phyloP scores from a whole-genome alignment of 805 yeast genomes.

The Cyberlindnera americana region DNA sequence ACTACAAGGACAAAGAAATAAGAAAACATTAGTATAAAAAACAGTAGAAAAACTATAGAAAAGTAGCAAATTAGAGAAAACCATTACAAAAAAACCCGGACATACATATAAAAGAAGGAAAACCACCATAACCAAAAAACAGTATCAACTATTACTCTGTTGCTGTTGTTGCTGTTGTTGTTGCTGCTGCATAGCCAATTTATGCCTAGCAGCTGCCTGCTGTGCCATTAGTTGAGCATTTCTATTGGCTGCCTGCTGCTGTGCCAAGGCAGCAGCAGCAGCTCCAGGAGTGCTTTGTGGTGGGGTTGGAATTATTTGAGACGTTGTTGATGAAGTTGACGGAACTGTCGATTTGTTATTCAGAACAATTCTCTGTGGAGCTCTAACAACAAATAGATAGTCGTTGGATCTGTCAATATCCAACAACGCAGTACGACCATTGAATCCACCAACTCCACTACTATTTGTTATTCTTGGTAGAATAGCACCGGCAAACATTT shows the following conservation, averaged over 20 bases:
- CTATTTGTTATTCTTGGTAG: slow-evolving; percentile 56
- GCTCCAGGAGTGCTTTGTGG: slow-evolving; percentile 10
- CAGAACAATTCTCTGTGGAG: slow-evolving; percentile 39
- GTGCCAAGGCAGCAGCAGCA: slow-evolving; percentile 8
- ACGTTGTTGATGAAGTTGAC: slow-evolving; percentile 8
- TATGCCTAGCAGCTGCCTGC: slow-evolving; percentile 17
- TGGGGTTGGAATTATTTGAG: slow-evolving; percentile 4
- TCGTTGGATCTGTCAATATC: slow-evolving; percentile 69
- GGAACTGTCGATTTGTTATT: slow-evolving; percentile 7
- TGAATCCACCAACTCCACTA: slow-evolving; percentile 67
- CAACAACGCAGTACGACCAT: slow-evolving; percentile 74
- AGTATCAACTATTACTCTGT: not conserved
- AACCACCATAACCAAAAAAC: not conserved
- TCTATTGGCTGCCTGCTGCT: slow-evolving; percentile 15
- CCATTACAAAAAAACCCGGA: not conserved
- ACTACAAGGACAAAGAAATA: too few relatives aligned
- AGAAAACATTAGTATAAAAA: not conserved
- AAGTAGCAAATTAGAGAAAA: not conserved
- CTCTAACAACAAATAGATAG: slow-evolving; percentile 52
- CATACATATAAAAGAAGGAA: not conserved
- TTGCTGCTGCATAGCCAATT: slow-evolving; percentile 18
- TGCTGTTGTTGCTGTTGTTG: slow-evolving; percentile 18
- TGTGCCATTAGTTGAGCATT: slow-evolving; percentile 16
- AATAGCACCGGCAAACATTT: slow-evolving; percentile 87
- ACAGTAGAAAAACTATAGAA: not conserved